phyloP scores from a whole-genome alignment of 257 asterid species.

The Jaltomata sinuosa region DNA sequence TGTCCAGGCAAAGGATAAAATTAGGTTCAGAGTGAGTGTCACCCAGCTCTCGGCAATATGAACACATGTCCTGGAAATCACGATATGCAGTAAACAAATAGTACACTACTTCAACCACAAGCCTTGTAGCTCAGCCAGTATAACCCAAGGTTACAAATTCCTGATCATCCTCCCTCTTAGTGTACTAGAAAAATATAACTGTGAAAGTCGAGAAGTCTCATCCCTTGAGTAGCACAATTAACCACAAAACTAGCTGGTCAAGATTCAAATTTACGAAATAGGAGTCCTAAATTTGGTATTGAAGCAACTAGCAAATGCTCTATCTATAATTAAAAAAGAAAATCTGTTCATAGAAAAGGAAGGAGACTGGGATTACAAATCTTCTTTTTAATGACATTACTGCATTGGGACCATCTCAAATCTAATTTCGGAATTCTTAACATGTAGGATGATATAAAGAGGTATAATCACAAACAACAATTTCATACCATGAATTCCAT shows the following conservation, averaged over 20 bases:
- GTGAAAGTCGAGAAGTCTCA: background rate
- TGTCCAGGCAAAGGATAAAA: conserved; percentile 20
- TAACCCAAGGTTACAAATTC: background rate
- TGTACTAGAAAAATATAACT: background rate
- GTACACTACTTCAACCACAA: background rate
- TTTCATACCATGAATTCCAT: background rate
- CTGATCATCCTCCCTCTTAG: background rate
- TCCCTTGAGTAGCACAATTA: background rate
- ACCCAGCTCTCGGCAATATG: background rate
- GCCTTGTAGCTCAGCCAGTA: background rate
- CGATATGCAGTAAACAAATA: background rate
- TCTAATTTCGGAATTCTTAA: background rate
- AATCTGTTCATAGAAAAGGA: background rate
- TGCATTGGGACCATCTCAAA: background rate
- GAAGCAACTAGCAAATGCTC: background rate
- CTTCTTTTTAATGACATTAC: background rate
- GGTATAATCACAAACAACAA: background rate
- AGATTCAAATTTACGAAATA: background rate
- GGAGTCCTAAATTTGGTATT: background rate
- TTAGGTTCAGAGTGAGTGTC: background rate
- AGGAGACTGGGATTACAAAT: background rate
- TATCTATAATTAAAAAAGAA: background rate
- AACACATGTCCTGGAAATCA: background rate
- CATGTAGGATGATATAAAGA: background rate
- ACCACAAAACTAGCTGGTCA: background rate